Evolutionary conservation across 345 rosid species (phyloP).

Genomic region (Kernera saxatilis): DNA sequence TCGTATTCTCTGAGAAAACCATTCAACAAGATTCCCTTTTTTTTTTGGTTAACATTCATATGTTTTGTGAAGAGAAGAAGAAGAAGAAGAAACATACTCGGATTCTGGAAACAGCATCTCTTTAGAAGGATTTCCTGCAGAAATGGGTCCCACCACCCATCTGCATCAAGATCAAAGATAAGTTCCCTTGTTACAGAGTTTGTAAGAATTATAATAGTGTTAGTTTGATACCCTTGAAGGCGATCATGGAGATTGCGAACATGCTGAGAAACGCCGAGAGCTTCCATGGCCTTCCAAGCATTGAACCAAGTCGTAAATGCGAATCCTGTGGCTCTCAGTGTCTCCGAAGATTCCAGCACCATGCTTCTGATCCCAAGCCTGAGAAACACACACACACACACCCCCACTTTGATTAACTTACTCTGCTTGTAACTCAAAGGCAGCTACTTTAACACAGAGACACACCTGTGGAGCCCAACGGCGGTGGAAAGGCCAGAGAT

Average conservation of each 20-base stretch:
- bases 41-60: neutral
- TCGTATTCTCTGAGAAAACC: constrained; percentile 37
- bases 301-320: constrained; percentile 49
- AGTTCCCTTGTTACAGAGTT: neutral
- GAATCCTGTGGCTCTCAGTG: constrained; percentile 52
- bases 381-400: constrained; percentile 3
- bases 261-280: constrained; percentile 43
- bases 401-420: neutral
- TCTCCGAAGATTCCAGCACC: constrained; percentile 61
- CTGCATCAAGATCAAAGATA: constrained; percentile 23
- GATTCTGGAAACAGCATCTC: constrained; percentile 26
- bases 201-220: neutral
- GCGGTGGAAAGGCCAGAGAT: constrained; percentile 61
- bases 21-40: constrained; percentile 10
- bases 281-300: constrained; percentile 77
- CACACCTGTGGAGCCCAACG: constrained; percentile 56
- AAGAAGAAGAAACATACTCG: constrained; percentile 31
- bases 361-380: constrained; percentile 67
- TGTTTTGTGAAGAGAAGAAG: neutral
- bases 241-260: constrained; percentile 40
- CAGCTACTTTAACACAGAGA: neutral
- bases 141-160: constrained; percentile 22
- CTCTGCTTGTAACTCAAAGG: neutral
- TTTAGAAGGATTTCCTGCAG: constrained; percentile 16
- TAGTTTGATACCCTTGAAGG: constrained; percentile 34